These are phyloP conservation scores for Sugiyamaella paludigena DNA, from an alignment of 1,139 yeast species.

Conservation along the genomic window DNA sequence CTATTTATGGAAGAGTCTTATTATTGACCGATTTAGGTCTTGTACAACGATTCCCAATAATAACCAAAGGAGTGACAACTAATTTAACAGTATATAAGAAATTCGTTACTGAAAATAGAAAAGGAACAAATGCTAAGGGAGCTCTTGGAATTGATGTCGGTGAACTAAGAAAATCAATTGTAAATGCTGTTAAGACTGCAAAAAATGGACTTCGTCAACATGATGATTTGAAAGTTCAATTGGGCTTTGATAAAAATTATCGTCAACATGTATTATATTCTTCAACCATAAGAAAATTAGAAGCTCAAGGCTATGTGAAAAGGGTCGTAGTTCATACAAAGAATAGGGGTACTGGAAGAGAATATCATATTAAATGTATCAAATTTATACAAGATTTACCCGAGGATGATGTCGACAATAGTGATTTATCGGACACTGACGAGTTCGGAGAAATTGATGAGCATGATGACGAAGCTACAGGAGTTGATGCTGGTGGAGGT, in stretches of 20 bases:
- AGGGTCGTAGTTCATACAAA: slow-evolving; percentile 50
- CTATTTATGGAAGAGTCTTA: slow-evolving; percentile 38
- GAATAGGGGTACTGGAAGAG: slow-evolving; percentile 27
- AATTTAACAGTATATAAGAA: slow-evolving; percentile 34
- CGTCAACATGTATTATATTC: slow-evolving; percentile 52
- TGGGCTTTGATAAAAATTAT: slow-evolving; percentile 50
- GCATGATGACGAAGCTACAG: slow-evolving; percentile 23
- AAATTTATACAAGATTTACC: slow-evolving; percentile 54
- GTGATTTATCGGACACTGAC: slow-evolving; percentile 33
- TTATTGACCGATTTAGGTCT: slow-evolving; percentile 36
- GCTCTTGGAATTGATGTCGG: slow-evolving; percentile 40
- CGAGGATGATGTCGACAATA: slow-evolving; percentile 34
- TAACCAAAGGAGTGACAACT: slow-evolving; percentile 35
- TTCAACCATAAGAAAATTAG: slow-evolving; percentile 51
- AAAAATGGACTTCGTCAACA: slow-evolving; percentile 68
- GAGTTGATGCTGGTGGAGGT: slow-evolving; percentile 8
- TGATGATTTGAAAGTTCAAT: slow-evolving; percentile 60
- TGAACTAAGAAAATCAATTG: slow-evolving; percentile 45
- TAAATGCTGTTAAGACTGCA: slow-evolving; percentile 58
- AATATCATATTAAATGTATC: slow-evolving; percentile 54
- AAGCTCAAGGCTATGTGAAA: slow-evolving; percentile 52
- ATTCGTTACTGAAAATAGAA: slow-evolving; percentile 19
- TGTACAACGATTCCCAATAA: slow-evolving; percentile 36
- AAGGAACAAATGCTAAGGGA: slow-evolving; percentile 11
- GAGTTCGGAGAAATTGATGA: slow-evolving; percentile 32